Percentiles rank a stretch among this genome's conserved stretches.
These are phyloP conservation scores for Musa acuminata DNA, from an alignment of 176 grass and related monocot species.

Conservation along the genomic window DNA sequence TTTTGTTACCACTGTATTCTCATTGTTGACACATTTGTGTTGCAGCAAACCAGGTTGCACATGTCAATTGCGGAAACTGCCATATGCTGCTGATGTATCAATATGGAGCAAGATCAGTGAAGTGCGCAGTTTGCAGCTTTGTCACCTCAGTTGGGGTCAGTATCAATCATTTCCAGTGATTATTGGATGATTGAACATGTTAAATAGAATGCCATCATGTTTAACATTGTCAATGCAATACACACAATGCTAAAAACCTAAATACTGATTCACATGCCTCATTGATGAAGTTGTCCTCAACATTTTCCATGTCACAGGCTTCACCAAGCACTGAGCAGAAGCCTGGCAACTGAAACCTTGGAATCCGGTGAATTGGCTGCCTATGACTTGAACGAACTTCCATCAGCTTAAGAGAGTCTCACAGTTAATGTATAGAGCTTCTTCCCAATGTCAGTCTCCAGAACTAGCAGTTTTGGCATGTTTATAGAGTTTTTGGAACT, in stretches of 20 bases:
- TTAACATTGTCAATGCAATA: no score
- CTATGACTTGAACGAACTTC: no score
- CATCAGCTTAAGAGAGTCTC: no score
- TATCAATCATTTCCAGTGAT: background rate
- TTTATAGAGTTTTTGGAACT: no score
- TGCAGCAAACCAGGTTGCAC: constrained; percentile 10
- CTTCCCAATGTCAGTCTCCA: no score
- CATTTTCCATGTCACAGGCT: background rate
- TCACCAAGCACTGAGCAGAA: background rate
- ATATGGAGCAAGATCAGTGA: constrained; percentile 13
- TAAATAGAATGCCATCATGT: background rate
- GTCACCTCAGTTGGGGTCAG: constrained; percentile 6
- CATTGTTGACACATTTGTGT: background rate
- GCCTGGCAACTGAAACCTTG: background rate
- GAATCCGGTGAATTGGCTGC: background rate
- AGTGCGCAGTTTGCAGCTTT: constrained; percentile 15
- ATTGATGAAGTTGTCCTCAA: no score
- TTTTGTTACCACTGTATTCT: no score
- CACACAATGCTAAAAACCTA: background rate
- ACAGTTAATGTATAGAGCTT: no score
- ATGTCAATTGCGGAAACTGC: constrained; percentile 8
- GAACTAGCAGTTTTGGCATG: no score
- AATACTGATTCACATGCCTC: no score
- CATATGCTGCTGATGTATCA: constrained; percentile 9
- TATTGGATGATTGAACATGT: no score